A percentile compares a stretch with the other conserved stretches of the same genome.
Evolutionary conservation across 1,284 basidiomycete genomes (phyloP).

Genomic region (Irpex lacteus): DNA sequence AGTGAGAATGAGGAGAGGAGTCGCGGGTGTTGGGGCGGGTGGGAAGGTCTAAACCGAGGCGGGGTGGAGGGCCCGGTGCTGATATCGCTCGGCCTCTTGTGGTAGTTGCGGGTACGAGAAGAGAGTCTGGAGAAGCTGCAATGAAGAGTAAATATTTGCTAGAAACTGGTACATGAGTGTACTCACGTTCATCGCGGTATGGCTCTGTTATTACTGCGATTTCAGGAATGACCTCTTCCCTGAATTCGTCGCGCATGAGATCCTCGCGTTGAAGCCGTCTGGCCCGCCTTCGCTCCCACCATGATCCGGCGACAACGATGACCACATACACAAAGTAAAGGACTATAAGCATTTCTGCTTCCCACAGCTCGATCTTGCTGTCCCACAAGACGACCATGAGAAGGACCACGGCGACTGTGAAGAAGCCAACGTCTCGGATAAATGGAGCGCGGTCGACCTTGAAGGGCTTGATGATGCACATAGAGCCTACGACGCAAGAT

Average conservation of each 20-base stretch:
- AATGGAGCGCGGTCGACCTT: slow-evolving; percentile 80
- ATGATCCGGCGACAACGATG: slow-evolving; percentile 75
- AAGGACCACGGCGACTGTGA: slow-evolving; percentile 74
- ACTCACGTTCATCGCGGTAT: slow-evolving; percentile 63
- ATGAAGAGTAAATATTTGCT: neutral
- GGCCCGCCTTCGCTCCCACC: slow-evolving; percentile 67
- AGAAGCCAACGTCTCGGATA: slow-evolving; percentile 92
- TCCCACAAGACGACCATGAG: slow-evolving; percentile 82
- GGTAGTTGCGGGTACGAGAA: slow-evolving; percentile 3
- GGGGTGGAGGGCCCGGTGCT: slow-evolving; percentile 37
- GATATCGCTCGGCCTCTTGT: slow-evolving; percentile 35
- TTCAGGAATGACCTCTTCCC: slow-evolving; percentile 42
- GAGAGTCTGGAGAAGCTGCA: neutral
- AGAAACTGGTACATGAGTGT: too few species aligned
- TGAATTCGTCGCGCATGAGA: slow-evolving; percentile 59
- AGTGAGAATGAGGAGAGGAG: slow-evolving; percentile 33
- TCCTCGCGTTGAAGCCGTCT: slow-evolving; percentile 44
- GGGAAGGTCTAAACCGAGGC: slow-evolving; percentile 36
- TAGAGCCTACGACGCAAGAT: slow-evolving; percentile 92
- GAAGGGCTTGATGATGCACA: slow-evolving; percentile 96
- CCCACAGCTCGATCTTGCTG: slow-evolving; percentile 69
- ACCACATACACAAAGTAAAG: slow-evolving; percentile 82
- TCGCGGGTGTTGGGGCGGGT: slow-evolving; percentile 35
- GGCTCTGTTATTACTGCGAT: slow-evolving; percentile 39
- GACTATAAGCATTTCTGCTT: slow-evolving; percentile 71